Base-by-base conservation (phyloP, 306 rosid species). In the Cucurbita maxima region DNA sequence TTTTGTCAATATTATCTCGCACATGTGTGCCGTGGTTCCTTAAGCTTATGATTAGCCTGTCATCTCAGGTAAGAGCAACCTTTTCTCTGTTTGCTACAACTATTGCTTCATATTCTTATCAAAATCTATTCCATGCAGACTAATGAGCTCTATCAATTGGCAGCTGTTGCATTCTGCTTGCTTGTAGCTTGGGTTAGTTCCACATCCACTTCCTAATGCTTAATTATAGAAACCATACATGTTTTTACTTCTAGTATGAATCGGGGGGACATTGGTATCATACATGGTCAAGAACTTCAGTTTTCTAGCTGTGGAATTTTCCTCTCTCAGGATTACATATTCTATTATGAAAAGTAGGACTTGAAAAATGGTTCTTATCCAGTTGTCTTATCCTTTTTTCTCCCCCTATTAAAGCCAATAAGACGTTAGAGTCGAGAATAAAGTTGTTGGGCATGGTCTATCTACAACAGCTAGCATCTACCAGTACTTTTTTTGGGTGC, bases 131-230 rank as follows among this genome's bases (percentile, higher is more conserved):
- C 53, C 79, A 61, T 71, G 84, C 96, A 94, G 98, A 94, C 97
- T 64, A 90, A 94, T 75, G 98, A 94, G 72, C 98, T 94, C 74
- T 94, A 94, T 84, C 98, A 94, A 74, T 78, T 94, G 82, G 96
- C 97, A 66, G 84, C 97, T 1, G 98, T 94, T 81, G 97, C 98
- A 34, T 94, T 94, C 94, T 94, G 97, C 84, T 84, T 94, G n/a
- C 87, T 90, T 58, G 98, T 94, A 36, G 96, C 97, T 71, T 94
- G 95, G 98, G 98, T 94, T 74, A 77, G 92, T 84, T 76, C 79
- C 74, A 57, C 38, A 83, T 76, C 77, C 74, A 54, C 38, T 66
- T 77, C 75, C 80, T 75, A 40, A 56, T 73, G 74, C 75, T 81
- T 80, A 69, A 37, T 58, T 45, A 19, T 25, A 12, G 57, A 13